These are phyloP conservation scores for Fraxinus anomala DNA, from an alignment of 257 asterid genomes.

Conservation along the genomic window DNA sequence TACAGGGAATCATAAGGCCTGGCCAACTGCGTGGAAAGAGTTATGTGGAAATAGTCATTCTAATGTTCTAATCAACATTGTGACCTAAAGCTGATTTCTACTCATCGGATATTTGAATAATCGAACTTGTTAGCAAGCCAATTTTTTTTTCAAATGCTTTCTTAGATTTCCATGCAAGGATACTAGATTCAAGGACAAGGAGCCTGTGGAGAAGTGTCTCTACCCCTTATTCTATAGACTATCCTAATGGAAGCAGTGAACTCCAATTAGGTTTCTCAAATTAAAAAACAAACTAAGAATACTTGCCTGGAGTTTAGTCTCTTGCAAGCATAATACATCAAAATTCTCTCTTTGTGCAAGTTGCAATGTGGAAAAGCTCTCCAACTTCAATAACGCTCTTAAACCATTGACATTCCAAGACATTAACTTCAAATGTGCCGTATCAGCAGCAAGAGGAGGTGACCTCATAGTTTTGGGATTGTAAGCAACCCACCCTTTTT, in stretches of 20 bases:
- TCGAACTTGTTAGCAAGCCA: background rate
- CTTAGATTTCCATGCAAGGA: background rate
- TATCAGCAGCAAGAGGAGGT: slow-evolving; percentile 52
- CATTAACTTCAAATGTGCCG: slow-evolving; percentile 67
- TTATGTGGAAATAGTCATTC: background rate
- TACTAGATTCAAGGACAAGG: background rate
- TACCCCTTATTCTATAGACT: background rate
- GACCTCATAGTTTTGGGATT: slow-evolving; percentile 92
- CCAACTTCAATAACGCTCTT: slow-evolving; percentile 78
- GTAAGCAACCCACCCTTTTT: slow-evolving; percentile 81
- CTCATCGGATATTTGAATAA: background rate
- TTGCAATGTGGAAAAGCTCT: slow-evolving; percentile 60
- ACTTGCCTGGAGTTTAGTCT: slow-evolving; percentile 89
- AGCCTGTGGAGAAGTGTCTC: background rate
- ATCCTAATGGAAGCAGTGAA: slow-evolving; percentile 1
- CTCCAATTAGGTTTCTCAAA: slow-evolving; percentile 7
- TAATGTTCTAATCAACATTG: background rate
- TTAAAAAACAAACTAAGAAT: slow-evolving; percentile 9
- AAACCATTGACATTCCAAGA: slow-evolving; percentile 98
- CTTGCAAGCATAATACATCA: slow-evolving; percentile 93
- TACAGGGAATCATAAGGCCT: background rate
- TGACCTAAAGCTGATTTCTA: background rate
- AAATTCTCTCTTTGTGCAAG: slow-evolving; percentile 83
- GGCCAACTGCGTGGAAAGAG: background rate
- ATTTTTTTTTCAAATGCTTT: background rate